phyloP scores from a whole-genome alignment of 1,139 yeast genomes.

The Taphrina pruni region DNA sequence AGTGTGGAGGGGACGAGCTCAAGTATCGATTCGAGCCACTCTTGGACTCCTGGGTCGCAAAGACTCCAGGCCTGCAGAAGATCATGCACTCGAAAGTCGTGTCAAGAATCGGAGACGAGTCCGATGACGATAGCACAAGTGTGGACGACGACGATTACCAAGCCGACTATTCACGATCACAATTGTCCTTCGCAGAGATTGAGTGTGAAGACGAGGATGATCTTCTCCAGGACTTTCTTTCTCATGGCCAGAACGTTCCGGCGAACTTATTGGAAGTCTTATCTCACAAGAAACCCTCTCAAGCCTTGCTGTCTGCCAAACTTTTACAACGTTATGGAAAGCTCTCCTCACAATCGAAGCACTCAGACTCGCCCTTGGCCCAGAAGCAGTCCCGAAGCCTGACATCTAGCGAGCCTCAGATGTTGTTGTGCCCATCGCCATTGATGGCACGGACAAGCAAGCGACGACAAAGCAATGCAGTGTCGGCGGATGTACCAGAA shows the following conservation, averaged over 20 bases:
- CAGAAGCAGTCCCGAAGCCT: not conserved
- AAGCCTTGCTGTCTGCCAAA: slow-evolving; percentile 3
- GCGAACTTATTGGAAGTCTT: not conserved
- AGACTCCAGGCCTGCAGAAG: slow-evolving; percentile 32
- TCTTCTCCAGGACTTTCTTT: slow-evolving; percentile 3
- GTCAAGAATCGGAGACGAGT: not conserved
- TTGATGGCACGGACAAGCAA: not conserved
- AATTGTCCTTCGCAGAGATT: slow-evolving; percentile 9
- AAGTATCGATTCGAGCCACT: slow-evolving; percentile 36
- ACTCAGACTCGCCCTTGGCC: not conserved
- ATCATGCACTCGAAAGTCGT: not conserved
- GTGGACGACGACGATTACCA: slow-evolving; percentile 26
- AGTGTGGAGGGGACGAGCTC: slow-evolving; percentile 5
- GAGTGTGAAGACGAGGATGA: slow-evolving; percentile 34
- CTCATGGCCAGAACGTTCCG: not conserved
- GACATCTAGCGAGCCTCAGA: not conserved
- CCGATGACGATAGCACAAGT: slow-evolving; percentile 3
- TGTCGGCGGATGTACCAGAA: not conserved
- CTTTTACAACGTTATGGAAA: slow-evolving; percentile 9
- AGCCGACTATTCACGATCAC: slow-evolving; percentile 26
- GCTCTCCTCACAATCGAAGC: not conserved
- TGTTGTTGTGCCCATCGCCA: slow-evolving; percentile 6
- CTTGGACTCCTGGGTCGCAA: slow-evolving; percentile 38
- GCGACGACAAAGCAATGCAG: not conserved
- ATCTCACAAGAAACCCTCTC: slow-evolving; percentile 2